Percentiles rank a stretch among this genome's conserved stretches.
phyloP scores from a whole-genome alignment of 2,329 filamentous ascomycete species.

The Cryphonectria carpinicola region DNA sequence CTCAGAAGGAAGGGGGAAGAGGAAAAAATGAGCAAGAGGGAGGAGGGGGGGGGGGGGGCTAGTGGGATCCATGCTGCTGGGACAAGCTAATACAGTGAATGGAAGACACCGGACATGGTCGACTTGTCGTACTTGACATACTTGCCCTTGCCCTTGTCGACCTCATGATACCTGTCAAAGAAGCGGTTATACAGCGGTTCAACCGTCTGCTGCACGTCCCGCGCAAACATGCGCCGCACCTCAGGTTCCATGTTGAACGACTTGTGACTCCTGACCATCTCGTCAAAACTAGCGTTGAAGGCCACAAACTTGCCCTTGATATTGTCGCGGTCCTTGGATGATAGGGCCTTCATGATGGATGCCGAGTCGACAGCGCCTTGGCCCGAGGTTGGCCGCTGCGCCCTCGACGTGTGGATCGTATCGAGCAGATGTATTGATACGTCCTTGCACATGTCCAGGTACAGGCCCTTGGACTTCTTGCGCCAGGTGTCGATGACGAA shows the following conservation, averaged over 20 bases:
- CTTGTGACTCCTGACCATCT: conserved; percentile 82
- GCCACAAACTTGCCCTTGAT: conserved; percentile 95
- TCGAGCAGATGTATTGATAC: conserved; percentile 84
- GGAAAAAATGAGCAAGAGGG: too few species aligned
- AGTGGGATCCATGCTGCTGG: neutral
- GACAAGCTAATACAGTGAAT: conserved; percentile 49
- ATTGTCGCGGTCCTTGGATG: conserved; percentile 89
- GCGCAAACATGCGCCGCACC: conserved; percentile 77
- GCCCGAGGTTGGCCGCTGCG: conserved; percentile 70
- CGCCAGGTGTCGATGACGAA: conserved; percentile 77
- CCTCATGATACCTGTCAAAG: conserved; percentile 96
- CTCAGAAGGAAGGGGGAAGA: neutral
- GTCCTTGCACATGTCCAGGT: conserved; percentile 87
- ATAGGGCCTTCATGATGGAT: conserved; percentile 80
- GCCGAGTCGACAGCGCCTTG: conserved; percentile 74
- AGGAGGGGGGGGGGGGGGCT: neutral
- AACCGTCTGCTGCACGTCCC: conserved; percentile 87
- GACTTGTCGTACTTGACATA: conserved; percentile 97
- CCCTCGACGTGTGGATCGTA: conserved; percentile 85
- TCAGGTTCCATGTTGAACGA: conserved; percentile 87
- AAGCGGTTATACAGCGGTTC: conserved; percentile 94
- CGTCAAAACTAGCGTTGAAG: conserved; percentile 91
- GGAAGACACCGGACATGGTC: conserved; percentile 70
- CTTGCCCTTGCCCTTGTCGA: conserved; percentile 97
- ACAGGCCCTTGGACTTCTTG: conserved; percentile 81